Conservation (phyloP, 2,329 filamentous ascomycete species). For the Magnaporthiopsis incrustans region DNA sequence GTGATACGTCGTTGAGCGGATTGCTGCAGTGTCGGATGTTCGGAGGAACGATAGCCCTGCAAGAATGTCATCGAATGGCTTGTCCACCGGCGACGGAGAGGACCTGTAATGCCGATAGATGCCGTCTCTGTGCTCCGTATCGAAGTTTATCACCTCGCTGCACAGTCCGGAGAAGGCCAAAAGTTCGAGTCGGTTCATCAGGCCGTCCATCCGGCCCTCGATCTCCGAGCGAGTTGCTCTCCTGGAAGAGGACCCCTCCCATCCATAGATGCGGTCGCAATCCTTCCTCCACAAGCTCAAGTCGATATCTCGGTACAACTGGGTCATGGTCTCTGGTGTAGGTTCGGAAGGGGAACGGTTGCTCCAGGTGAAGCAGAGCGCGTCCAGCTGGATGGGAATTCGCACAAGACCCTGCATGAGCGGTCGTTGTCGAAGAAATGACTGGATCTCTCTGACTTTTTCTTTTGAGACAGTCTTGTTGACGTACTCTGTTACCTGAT, state of each 20-base stretch:
- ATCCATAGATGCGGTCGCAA: neutral
- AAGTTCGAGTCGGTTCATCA: too few relatives aligned
- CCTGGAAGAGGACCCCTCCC: constrained; percentile 17
- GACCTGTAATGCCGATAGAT: too few relatives aligned
- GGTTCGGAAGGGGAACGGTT: constrained; percentile 9
- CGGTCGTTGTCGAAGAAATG: constrained; percentile 23
- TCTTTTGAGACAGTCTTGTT: constrained; percentile 12
- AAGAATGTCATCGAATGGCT: too few relatives aligned
- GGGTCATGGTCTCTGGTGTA: constrained; percentile 27
- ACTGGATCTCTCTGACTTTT: constrained; percentile 17
- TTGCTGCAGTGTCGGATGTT: too few relatives aligned
- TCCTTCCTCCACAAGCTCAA: constrained; percentile 30
- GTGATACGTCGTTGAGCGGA: too few relatives aligned
- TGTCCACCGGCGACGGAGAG: too few relatives aligned
- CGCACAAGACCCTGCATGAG: constrained; percentile 28
- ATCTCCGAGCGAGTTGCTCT: constrained; percentile 12
- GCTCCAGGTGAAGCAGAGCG: constrained; percentile 31
- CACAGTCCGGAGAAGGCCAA: too few relatives aligned
- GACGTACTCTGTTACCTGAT: constrained; percentile 27
- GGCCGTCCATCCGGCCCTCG: too few relatives aligned
- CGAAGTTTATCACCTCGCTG: too few relatives aligned
- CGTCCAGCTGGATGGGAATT: constrained; percentile 36
- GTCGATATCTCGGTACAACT: constrained; percentile 25
- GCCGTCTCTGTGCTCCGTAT: too few relatives aligned
- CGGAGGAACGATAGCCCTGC: too few relatives aligned